A percentile compares a stretch with the other conserved stretches of the same genome.
These are phyloP conservation scores for Massariosphaeria phaeospora DNA, from an alignment of 495 filamentous ascomycete species.

Conservation along the genomic window DNA sequence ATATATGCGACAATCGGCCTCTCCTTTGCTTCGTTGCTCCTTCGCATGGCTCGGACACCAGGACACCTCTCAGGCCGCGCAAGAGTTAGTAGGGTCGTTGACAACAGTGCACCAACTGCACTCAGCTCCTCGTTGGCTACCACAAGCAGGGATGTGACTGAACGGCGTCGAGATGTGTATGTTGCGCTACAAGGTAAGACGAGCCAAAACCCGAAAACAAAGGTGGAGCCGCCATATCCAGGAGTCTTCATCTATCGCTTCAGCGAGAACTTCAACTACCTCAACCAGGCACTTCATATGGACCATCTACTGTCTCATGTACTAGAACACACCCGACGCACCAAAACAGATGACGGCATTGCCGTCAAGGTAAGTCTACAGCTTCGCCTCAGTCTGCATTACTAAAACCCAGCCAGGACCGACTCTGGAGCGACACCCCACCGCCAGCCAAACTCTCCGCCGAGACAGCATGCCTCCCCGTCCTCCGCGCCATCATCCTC, in stretches of 20 bases:
- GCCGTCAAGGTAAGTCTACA: neutral
- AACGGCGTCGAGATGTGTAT: neutral
- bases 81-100: neutral
- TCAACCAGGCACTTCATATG: constrained; percentile 15
- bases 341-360: constrained; percentile 6
- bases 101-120: neutral
- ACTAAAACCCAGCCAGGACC: neutral
- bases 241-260: constrained; percentile 19
- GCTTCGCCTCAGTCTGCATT: no score
- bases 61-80: constrained; percentile 2
- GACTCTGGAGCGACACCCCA: constrained; percentile 9
- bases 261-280: constrained; percentile 15
- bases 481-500: constrained; percentile 13
- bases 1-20: constrained; percentile 11
- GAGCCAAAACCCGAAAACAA: neutral
- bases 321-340: constrained; percentile 7
- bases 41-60: constrained; percentile 3
- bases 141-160: neutral
- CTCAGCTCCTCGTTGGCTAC: neutral
- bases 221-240: constrained; percentile 3
- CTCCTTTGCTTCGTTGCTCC: constrained; percentile 4
- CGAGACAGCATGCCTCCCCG: neutral
- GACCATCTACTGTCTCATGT: constrained; percentile 13
- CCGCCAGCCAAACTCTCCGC: neutral
- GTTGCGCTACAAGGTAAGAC: neutral